Evolutionary conservation across 805 yeast species (phyloP), one percentile per base, ranked within the genome.

Genomic region (Candida arabinofermentans): DNA sequence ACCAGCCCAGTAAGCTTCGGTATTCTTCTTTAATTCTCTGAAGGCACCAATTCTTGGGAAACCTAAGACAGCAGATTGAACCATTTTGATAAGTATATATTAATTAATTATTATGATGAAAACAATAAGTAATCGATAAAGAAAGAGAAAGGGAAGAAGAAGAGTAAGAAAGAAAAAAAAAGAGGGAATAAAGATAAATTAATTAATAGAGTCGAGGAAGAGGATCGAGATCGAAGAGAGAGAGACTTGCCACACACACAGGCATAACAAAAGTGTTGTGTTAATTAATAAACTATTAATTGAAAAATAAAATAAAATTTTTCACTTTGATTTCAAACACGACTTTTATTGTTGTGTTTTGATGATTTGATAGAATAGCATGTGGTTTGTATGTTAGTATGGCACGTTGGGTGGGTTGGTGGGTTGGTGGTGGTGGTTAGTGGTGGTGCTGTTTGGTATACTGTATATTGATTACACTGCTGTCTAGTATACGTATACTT

Each of bases 11-110:
- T 93, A 93, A 68, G 96, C 86, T 77, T 93, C 99, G 59, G 99
- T 93, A 71, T 88, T 87, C 75, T 93, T 93, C 78, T 93, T 93
- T 72, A 93, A 83, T 78, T 93, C 99, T 82, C 99, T 93, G 78
- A 89, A 89, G 62, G 96, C 93, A 65, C 99, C 99, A 66, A 91
- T 93, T 79, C 99, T 93, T 75, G 99, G 99, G 93, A 93, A 93
- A 71, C 99, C 99, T 74, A 93, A 81, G 61, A 93, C 95, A 66
- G 96, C 81, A 53, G 98, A 91, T 73, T 83, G 83, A 72, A 91
- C 98, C 98, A 91, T 91, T 62, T 47, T 75, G 16, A 14, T 16
- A 19, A n/a, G 40, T 29, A 37, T 36, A 35, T 24, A 33, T 27
- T 33, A 36, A 21, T 43, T 35, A 12, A 23, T 30, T 3, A 18